These are phyloP conservation scores for Schwanniomyces polymorphus DNA, from an alignment of 805 yeast species.

Conservation along the genomic window DNA sequence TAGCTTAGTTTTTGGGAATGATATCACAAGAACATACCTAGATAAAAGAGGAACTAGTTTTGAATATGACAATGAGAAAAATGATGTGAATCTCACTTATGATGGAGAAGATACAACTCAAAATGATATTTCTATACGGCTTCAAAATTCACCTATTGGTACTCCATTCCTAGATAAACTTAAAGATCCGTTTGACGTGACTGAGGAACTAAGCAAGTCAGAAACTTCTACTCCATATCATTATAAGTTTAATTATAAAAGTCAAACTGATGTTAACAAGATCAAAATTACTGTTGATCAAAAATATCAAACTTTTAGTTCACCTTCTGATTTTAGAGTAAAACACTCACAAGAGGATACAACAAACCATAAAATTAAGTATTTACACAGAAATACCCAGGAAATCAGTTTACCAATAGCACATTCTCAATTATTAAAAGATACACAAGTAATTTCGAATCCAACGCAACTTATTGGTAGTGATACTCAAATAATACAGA, in stretches of 20 bases:
- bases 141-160: conserved; percentile 4
- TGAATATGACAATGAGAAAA: background rate
- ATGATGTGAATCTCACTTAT: background rate
- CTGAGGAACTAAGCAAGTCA: conserved; percentile 7
- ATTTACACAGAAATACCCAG: background rate
- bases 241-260: background rate
- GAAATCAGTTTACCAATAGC: too few species aligned
- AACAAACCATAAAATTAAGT: background rate
- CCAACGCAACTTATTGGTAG: conserved; percentile 11
- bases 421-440: background rate
- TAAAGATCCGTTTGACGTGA: conserved; percentile 8
- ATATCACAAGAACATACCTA: background rate
- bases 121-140: conserved; percentile 2
- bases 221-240: background rate
- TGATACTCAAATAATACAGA: conserved; percentile 16
- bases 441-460: background rate
- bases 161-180: conserved; percentile 9
- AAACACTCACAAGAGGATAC: background rate
- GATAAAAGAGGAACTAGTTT: background rate
- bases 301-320: background rate
- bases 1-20: conserved; percentile 32
- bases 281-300: background rate
- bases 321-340: background rate
- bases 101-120: conserved; percentile 1
- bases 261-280: background rate